phyloP scores from a whole-genome alignment of 208 protist species.

The Jaenimonas drosophilae region DNA sequence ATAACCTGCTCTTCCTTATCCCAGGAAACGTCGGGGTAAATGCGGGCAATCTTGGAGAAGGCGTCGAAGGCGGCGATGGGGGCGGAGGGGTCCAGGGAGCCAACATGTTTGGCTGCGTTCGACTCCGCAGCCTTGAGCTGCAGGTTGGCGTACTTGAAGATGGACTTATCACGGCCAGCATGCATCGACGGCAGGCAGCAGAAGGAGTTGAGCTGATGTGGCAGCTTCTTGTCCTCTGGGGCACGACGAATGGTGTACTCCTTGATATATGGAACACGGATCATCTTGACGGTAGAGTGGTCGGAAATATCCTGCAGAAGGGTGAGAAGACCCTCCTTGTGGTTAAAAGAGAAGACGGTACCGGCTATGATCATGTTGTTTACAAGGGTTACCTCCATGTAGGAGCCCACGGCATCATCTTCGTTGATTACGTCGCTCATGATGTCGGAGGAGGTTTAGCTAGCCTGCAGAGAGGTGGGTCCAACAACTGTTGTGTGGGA shows the following conservation, averaged over 20 bases:
- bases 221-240: slow-evolving; percentile 27
- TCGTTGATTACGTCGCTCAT: slow-evolving; percentile 42
- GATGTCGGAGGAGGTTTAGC: slow-evolving; percentile 3
- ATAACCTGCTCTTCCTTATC: slow-evolving; percentile 62
- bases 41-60: slow-evolving; percentile 44
- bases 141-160: slow-evolving; percentile 65
- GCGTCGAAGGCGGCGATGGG: slow-evolving; percentile 63
- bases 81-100: slow-evolving; percentile 29
- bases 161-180: slow-evolving; percentile 68
- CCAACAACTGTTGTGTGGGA: no score
- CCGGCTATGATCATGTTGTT: slow-evolving; percentile 55
- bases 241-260: slow-evolving; percentile 22
- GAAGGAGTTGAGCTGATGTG: slow-evolving; percentile 42
- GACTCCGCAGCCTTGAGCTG: slow-evolving; percentile 58
- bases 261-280: slow-evolving; percentile 72
- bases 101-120: slow-evolving; percentile 23
- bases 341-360: slow-evolving; percentile 79
- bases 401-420: slow-evolving; percentile 58
- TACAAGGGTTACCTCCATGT: slow-evolving; percentile 41
- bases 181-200: slow-evolving; percentile 69
- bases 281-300: slow-evolving; percentile 50
- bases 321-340: slow-evolving; percentile 56
- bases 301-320: slow-evolving; percentile 37
- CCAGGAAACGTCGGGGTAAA: slow-evolving; percentile 78
- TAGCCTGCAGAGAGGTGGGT: no score